Conservation (phyloP, 1,284 basidiomycete species). For the Rhodotorula sp. region DNA sequence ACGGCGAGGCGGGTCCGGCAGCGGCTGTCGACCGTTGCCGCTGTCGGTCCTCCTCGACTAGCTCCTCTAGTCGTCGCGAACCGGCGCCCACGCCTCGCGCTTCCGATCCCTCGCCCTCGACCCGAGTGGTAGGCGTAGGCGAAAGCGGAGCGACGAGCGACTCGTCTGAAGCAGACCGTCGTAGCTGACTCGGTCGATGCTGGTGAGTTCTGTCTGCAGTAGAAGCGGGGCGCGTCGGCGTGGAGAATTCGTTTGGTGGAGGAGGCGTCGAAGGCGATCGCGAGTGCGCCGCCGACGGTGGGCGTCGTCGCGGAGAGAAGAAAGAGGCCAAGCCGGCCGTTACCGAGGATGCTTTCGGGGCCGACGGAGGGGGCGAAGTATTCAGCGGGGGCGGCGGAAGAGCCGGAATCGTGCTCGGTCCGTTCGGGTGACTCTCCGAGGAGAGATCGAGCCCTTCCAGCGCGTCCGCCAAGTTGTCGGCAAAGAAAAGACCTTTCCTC, state of each 20-base stretch:
- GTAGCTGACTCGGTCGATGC: conserved; percentile 4
- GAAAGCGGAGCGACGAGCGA: conserved; percentile 16
- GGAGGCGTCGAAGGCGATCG: conserved; percentile 16
- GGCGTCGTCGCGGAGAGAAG: conserved; percentile 27
- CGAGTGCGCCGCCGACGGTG: conserved; percentile 11
- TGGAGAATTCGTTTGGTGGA: conserved; percentile 2
- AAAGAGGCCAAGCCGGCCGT: conserved; percentile 20
- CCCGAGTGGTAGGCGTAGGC: conserved; percentile 46
- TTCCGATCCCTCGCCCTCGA: conserved; percentile 36
- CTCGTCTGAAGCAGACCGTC: conserved; percentile 50
- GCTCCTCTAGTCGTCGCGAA: too few species aligned
- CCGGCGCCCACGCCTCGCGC: not conserved
- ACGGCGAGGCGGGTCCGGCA: conserved; percentile 64
- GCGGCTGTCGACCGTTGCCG: conserved; percentile 3
- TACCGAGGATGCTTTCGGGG: not conserved
- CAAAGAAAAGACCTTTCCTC: conserved; percentile 82
- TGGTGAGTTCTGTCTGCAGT: not conserved
- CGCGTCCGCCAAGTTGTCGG: conserved; percentile 88
- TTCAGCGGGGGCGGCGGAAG: not conserved
- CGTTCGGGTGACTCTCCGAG: not conserved
- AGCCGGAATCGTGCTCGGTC: conserved; percentile 8
- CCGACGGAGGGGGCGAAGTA: not conserved
- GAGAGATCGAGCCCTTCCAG: conserved; percentile 55
- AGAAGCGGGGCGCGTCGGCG: not conserved
- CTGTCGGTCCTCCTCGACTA: not conserved